These are phyloP conservation scores for Puccinia novopanici DNA, from an alignment of 1,284 basidiomycete species.

Conservation along the genomic window DNA sequence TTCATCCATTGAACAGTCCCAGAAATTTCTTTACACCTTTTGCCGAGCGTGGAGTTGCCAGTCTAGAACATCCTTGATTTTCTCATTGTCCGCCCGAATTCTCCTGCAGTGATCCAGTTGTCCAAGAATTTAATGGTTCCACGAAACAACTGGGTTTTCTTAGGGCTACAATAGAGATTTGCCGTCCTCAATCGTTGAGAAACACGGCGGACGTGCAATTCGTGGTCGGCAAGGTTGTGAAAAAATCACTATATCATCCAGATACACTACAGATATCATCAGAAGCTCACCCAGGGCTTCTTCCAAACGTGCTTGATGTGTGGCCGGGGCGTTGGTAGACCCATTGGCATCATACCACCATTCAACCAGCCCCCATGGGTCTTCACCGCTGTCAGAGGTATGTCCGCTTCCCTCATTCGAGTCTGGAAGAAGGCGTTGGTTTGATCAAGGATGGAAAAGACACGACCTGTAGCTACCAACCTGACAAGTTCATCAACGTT, in stretches of 20 bases:
- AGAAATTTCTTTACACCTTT: no score
- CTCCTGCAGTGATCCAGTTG: slow-evolving; percentile 3
- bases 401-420: no score
- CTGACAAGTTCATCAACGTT: no score
- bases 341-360: slow-evolving; percentile 63
- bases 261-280: neutral
- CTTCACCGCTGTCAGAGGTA: slow-evolving; percentile 61
- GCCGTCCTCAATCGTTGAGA: neutral
- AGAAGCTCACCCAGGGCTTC: slow-evolving; percentile 43
- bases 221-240: neutral
- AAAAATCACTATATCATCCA: slow-evolving; percentile 10
- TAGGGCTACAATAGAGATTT: slow-evolving; percentile 26
- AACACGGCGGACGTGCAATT: neutral
- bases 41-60: neutral
- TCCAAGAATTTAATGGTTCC: slow-evolving; percentile 12
- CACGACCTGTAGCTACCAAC: no score
- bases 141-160: slow-evolving; percentile 1
- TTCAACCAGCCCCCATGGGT: slow-evolving; percentile 62
- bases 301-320: slow-evolving; percentile 47
- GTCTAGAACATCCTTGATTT: neutral
- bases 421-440: no score
- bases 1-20: no score
- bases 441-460: no score
- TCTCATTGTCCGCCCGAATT: neutral
- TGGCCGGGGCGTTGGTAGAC: no score